phyloP scores from a whole-genome alignment of 345 rosid genomes.

The Hibiscus mutabilis region DNA sequence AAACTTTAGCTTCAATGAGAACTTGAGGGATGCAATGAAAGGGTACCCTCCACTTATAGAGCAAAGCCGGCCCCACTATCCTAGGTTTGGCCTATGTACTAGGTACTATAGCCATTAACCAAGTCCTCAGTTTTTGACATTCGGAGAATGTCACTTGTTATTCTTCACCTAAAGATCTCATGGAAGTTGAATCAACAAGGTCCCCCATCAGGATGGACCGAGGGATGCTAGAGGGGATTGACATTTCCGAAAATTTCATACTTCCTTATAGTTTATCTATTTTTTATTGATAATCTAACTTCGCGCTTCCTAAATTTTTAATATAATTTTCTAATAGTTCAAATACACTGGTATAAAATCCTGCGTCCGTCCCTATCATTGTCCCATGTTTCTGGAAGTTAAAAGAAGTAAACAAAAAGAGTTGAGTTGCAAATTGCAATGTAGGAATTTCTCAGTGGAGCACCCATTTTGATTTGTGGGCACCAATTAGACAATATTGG shows the following conservation, averaged over 20 bases:
- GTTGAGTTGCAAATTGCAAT: not conserved
- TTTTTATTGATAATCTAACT: too few relatives aligned
- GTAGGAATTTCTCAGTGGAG: conserved; percentile 16
- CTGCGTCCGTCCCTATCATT: too few relatives aligned
- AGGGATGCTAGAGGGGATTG: too few relatives aligned
- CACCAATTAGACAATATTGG: conserved; percentile 3
- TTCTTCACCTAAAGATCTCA: not conserved
- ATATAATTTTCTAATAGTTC: too few relatives aligned
- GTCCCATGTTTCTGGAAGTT: conserved; percentile 22
- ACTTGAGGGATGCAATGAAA: not conserved
- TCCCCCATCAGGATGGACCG: not conserved
- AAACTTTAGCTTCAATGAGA: not conserved
- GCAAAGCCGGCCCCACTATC: not conserved
- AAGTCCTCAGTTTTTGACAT: not conserved
- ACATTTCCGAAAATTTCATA: too few relatives aligned
- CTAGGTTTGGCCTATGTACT: conserved; percentile 14
- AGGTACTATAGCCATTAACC: conserved; percentile 17
- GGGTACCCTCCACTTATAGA: not conserved
- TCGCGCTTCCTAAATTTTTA: too few relatives aligned
- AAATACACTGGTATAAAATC: too few relatives aligned
- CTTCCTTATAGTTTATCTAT: too few relatives aligned
- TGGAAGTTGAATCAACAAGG: conserved; percentile 9
- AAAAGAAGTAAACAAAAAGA: not conserved
- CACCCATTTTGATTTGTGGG: not conserved
- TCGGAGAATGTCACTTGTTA: not conserved